phyloP scores from a whole-genome alignment of 129 eudicot species.

The Silybum marianum region DNA sequence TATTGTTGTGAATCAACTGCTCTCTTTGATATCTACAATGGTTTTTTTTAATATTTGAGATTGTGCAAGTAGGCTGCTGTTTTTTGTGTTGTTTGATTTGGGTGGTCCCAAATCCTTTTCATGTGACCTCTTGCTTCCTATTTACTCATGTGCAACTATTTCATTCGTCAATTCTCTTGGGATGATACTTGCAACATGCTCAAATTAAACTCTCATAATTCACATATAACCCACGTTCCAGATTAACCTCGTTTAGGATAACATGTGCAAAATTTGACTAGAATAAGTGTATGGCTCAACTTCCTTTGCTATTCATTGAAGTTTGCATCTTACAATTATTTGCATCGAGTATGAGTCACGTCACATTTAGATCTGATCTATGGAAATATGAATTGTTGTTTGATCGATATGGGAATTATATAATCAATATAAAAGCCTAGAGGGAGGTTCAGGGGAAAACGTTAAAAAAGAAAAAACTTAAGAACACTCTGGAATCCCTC shows the following conservation, averaged over 20 bases:
- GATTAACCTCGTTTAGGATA: not conserved
- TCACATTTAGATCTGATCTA: not conserved
- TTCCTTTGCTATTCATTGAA: not conserved
- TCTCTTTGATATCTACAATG: not conserved
- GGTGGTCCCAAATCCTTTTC: slow-evolving; percentile 8
- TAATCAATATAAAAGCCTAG: not conserved
- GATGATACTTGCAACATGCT: slow-evolving; percentile 13
- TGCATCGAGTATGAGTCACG: not conserved
- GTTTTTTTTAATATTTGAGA: not conserved
- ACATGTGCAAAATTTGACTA: slow-evolving; percentile 5
- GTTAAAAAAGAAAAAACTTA: too few relatives aligned
- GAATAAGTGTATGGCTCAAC: not conserved
- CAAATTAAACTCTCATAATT: not conserved
- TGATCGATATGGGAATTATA: not conserved
- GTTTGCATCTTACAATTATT: not conserved
- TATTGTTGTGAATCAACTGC: not conserved
- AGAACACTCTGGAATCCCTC: too few relatives aligned
- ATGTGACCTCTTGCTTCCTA: slow-evolving; percentile 29
- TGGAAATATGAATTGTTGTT: not conserved
- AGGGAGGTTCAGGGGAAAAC: not conserved
- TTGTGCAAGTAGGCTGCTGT: not conserved
- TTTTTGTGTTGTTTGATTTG: not conserved
- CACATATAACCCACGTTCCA: not conserved
- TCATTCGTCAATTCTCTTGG: slow-evolving; percentile 11
- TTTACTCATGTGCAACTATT: slow-evolving; percentile 29